Evolutionary conservation across 768 basidiomycete species (phyloP).

Genomic region (Suillus luteus): DNA sequence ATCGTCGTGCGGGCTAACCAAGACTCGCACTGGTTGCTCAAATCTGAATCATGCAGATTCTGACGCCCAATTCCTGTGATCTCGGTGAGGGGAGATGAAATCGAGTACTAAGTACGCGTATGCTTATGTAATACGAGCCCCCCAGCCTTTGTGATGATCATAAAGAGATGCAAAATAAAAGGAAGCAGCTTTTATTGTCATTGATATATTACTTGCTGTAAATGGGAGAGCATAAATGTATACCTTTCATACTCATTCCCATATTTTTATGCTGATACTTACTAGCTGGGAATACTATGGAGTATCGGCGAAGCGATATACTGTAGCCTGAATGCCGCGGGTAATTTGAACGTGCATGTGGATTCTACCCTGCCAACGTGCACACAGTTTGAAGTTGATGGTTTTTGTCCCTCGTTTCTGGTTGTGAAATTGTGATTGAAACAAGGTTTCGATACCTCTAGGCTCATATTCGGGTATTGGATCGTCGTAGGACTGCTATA

Average conservation of each 20-base stretch:
- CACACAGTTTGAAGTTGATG: background rate
- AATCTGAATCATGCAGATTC: conserved; percentile 18
- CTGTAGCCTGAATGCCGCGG: background rate
- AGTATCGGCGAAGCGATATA: background rate
- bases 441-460: background rate
- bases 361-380: background rate
- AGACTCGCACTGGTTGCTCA: conserved; percentile 10
- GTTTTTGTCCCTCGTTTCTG: background rate
- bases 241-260: background rate
- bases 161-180: background rate
- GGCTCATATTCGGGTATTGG: background rate
- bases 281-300: background rate
- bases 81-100: conserved; percentile 17
- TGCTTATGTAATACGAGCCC: conserved; percentile 30
- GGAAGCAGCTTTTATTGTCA: background rate
- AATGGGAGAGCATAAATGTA: background rate
- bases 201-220: background rate
- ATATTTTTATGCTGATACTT: background rate
- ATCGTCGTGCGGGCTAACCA: conserved; percentile 1
- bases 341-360: background rate
- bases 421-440: background rate
- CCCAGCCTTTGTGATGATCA: background rate
- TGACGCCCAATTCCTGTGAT: conserved; percentile 9
- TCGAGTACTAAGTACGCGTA: conserved; percentile 7
- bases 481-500: background rate